phyloP scores from a whole-genome alignment of 164 flowering plant species.

The Vitis amurensis region DNA sequence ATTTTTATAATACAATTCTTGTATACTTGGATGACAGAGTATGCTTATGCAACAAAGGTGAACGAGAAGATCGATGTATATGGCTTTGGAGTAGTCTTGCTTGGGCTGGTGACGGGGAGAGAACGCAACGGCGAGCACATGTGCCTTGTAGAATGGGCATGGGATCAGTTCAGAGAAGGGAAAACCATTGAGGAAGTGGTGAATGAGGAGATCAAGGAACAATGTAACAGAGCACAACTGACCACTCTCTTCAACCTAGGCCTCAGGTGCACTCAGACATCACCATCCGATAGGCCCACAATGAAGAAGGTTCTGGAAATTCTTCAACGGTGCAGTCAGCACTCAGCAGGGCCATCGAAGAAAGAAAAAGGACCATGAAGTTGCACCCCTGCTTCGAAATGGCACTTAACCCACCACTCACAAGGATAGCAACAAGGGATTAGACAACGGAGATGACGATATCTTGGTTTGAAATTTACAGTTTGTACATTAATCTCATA shows the following conservation, averaged over 20 bases:
- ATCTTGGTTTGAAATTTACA: slow-evolving; percentile 4
- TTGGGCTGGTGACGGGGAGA: slow-evolving; percentile 75
- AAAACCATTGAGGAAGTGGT: slow-evolving; percentile 39
- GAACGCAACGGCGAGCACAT: slow-evolving; percentile 47
- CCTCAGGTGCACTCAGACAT: slow-evolving; percentile 59
- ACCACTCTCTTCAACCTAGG: slow-evolving; percentile 58
- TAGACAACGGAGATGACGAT: slow-evolving; percentile 19
- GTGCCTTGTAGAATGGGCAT: slow-evolving; percentile 77
- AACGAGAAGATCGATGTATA: slow-evolving; percentile 79
- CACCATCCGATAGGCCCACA: slow-evolving; percentile 64
- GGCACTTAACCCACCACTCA: slow-evolving; percentile 22
- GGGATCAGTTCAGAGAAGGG: slow-evolving; percentile 45
- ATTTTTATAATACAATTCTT: not conserved
- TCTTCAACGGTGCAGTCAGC: slow-evolving; percentile 33
- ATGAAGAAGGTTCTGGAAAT: slow-evolving; percentile 74
- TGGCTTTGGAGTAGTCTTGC: slow-evolving; percentile 86
- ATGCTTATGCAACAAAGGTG: slow-evolving; percentile 60
- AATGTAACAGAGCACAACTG: slow-evolving; percentile 50
- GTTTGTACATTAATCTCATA: not conserved
- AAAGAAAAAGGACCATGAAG: slow-evolving; percentile 34
- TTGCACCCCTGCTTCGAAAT: slow-evolving; percentile 42
- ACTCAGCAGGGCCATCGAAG: slow-evolving; percentile 11
- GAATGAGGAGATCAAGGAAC: slow-evolving; percentile 51
- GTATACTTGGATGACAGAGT: slow-evolving; percentile 46
- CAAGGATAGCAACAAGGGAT: slow-evolving; percentile 24